Conservation (phyloP, 1,139 yeast genomes). For the Candida frijolesensis region DNA sequence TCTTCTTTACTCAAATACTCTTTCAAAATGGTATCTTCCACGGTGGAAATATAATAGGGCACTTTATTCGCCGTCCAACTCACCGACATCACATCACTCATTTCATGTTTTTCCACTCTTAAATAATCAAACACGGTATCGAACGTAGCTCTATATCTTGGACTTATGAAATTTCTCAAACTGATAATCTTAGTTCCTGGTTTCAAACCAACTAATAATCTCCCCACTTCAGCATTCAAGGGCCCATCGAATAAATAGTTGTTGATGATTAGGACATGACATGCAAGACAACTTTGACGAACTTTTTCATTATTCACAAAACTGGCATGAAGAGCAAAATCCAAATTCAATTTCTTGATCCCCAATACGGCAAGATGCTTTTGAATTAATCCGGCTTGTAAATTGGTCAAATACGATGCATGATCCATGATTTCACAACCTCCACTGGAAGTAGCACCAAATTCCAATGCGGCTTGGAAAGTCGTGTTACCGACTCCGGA, state of each 20-base stretch:
- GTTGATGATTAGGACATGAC: conserved; percentile 77
- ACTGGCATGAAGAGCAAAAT: conserved; percentile 66
- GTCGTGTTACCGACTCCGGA: conserved; percentile 95
- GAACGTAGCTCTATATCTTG: conserved; percentile 54
- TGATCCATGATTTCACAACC: conserved; percentile 91
- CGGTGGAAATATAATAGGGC: conserved; percentile 76
- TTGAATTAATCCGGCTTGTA: conserved; percentile 60
- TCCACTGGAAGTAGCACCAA: conserved; percentile 73
- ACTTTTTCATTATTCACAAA: conserved; percentile 69
- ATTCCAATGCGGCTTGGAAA: conserved; percentile 85
- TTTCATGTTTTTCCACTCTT: conserved; percentile 62
- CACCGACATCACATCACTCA: conserved; percentile 69
- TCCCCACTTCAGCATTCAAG: conserved; percentile 68
- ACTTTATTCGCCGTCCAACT: conserved; percentile 93
- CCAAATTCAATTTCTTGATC: conserved; percentile 53
- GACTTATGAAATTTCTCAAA: conserved; percentile 70
- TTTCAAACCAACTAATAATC: conserved; percentile 60
- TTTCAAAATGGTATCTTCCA: conserved; percentile 43
- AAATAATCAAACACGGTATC: conserved; percentile 66
- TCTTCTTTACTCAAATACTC: conserved; percentile 25
- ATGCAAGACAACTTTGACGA: conserved; percentile 51
- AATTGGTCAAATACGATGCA: conserved; percentile 68
- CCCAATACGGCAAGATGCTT: conserved; percentile 68
- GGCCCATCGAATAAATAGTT: conserved; percentile 81
- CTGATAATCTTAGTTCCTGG: conserved; percentile 81